phyloP scores from a whole-genome alignment of 345 rosid genomes.

The Viola odorata region DNA sequence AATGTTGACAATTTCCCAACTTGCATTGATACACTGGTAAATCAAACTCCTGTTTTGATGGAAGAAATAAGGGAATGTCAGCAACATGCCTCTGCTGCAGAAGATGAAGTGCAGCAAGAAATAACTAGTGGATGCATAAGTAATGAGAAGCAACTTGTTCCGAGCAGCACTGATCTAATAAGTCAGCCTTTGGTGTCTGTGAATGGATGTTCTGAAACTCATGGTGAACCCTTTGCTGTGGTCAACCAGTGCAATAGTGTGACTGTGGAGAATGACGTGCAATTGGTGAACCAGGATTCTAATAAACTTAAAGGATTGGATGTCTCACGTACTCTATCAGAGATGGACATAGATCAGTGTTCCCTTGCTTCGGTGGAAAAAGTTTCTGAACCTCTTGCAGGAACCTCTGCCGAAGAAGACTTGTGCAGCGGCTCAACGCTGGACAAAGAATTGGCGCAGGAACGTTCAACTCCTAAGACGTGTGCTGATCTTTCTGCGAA shows the following conservation, averaged over 20 bases:
- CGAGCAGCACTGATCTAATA: not conserved
- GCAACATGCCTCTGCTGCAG: constrained; percentile 2
- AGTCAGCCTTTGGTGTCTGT: not conserved
- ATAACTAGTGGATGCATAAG: not conserved
- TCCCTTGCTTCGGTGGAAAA: constrained; percentile 14
- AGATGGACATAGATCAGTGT: constrained; percentile 23
- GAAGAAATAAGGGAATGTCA: constrained; percentile 7
- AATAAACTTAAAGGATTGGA: constrained; percentile 17
- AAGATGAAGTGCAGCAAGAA: constrained; percentile 18
- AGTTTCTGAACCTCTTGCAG: constrained; percentile 12
- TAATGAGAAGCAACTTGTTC: not conserved
- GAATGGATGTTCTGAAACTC: constrained; percentile 22
- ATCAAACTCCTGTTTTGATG: constrained; percentile 3
- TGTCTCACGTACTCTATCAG: constrained; percentile 19
- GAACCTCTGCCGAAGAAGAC: constrained; percentile 21
- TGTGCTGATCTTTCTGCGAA: constrained; percentile 1
- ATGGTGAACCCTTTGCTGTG: constrained; percentile 17
- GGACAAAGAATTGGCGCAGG: constrained; percentile 2
- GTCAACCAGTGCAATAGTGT: constrained; percentile 17
- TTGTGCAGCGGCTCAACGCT: constrained; percentile 11
- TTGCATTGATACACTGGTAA: constrained; percentile 1
- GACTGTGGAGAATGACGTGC: constrained; percentile 18
- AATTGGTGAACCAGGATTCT: constrained; percentile 7
- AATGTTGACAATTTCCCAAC: not conserved
- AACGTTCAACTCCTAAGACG: constrained; percentile 2